Percentiles rank a stretch among this genome's conserved stretches.
These are phyloP conservation scores for Backusella luteola DNA, from an alignment of 192 early-diverging fungal species.

Conservation along the genomic window DNA sequence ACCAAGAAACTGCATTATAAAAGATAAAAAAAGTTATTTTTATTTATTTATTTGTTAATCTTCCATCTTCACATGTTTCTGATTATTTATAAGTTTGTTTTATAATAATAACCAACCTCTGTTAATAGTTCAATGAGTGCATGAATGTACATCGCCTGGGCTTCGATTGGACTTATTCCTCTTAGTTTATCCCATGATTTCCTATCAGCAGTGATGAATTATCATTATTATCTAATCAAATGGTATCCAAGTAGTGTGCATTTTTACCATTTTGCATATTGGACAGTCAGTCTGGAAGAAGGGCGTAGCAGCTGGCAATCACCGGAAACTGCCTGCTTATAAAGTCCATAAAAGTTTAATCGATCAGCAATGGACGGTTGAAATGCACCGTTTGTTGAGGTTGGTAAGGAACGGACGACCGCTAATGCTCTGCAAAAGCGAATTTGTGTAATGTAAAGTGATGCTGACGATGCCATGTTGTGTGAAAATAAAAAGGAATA, in stretches of 20 bases:
- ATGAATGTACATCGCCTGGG: conserved; percentile 31
- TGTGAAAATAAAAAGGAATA: not conserved
- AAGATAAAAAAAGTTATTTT: not conserved
- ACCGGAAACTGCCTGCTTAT: conserved; percentile 28
- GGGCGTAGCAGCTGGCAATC: conserved; percentile 20
- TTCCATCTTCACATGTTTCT: not conserved
- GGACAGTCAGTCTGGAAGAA: conserved; percentile 4
- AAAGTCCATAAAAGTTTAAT: conserved; percentile 34
- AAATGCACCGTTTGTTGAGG: not conserved
- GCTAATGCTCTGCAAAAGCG: conserved; percentile 16
- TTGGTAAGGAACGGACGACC: conserved; percentile 13
- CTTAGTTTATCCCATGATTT: conserved; percentile 30
- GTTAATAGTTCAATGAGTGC: conserved; percentile 21
- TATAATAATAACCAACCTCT: conserved; percentile 16
- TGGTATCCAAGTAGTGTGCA: not conserved
- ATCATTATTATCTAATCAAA: not conserved
- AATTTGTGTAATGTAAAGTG: conserved; percentile 4
- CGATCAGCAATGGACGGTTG: conserved; percentile 22
- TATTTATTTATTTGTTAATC: not conserved
- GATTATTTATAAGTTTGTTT: not conserved
- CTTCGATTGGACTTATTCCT: conserved; percentile 20
- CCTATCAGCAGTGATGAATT: conserved; percentile 5
- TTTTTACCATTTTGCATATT: conserved; percentile 33
- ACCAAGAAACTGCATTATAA: not conserved
- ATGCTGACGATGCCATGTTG: not conserved